A percentile compares a stretch with the other conserved stretches of the same genome.
Conservation (phyloP, 768 basidiomycete species). For the Rhodotorula diobovata region DNA sequence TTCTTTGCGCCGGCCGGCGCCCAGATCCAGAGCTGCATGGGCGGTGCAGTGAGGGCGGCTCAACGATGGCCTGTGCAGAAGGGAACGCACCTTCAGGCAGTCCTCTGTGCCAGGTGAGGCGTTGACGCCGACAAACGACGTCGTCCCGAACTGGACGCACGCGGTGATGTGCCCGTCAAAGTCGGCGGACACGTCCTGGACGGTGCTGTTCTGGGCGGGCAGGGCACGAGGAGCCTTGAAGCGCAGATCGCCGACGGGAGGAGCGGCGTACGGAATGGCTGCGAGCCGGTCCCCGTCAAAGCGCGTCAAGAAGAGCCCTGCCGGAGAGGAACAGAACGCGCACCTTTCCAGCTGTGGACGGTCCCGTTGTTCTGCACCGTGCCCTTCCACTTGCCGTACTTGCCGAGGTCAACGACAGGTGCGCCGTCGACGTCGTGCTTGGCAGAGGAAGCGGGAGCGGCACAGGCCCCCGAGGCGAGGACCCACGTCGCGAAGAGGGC, state of each 20-base stretch:
- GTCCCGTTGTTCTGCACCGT: conserved; percentile 30
- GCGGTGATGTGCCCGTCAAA: background rate
- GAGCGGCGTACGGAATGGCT: conserved; percentile 29
- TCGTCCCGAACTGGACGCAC: conserved; percentile 27
- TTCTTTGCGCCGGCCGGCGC: conserved; percentile 17
- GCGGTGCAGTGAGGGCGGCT: background rate
- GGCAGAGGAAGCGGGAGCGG: background rate
- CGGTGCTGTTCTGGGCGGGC: background rate
- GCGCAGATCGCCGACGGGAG: conserved; percentile 29
- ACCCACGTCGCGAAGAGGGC: background rate
- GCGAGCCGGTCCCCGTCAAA: background rate
- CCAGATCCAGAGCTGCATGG: conserved; percentile 28
- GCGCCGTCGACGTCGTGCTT: background rate
- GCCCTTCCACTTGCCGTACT: conserved; percentile 12
- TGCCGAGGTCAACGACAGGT: conserved; percentile 23
- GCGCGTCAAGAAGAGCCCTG: background rate
- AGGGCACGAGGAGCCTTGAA: conserved; percentile 27
- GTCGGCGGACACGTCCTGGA: conserved; percentile 22
- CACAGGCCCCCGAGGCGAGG: background rate
- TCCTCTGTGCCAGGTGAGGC: conserved; percentile 22
- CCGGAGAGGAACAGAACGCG: background rate
- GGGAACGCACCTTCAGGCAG: conserved; percentile 16
- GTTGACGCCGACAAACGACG: conserved; percentile 17
- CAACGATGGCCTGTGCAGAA: background rate
- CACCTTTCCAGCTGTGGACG: conserved; percentile 20